Evolutionary conservation across 2,329 filamentous ascomycete genomes (phyloP), one percentile per base, ranked within the genome.

Genomic region (Stemphylium lycopersici): DNA sequence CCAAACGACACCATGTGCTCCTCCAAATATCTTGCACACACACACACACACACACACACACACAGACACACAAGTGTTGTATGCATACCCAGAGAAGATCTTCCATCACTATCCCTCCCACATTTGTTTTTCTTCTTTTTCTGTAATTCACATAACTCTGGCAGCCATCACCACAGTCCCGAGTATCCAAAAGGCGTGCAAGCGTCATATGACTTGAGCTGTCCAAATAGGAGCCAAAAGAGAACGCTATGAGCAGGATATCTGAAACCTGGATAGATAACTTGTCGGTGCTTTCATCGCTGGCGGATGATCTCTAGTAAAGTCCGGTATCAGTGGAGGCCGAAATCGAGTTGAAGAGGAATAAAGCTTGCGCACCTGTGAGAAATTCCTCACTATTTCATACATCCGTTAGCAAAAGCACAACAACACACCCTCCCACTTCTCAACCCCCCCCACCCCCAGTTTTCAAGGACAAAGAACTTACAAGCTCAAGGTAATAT

Each of bases 401-500:
- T 20, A 37, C n/a, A 4, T 26, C 13, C 15, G 48, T 62, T 56
- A 63, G 59, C 52, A 43, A 47, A 22, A 4, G 6, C 32, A 18
- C 12, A 3, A 3, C 13, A 26, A 16, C 10, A 36, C 7, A 32
- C 29, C 1, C 6, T 5, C n/a, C 34, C 12, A 20, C 34, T 32
- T 20, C 24, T 15, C 22, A 4, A 8, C 26, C 4, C 18, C 15
- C 3, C 15, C 18, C 6, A 1, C 11, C 16, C 32, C 29, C 29
- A 6, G 22, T 6, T 6, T 24, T 7, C 6, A 18, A 37, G 13
- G 0, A 31, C 6, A 18, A 48, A 20, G 8, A 43, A 81, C 80
- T 78, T 74, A 82, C 80, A 83, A 83, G 66, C 80, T 82, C 66
- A 83, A 64, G 38, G 81, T 83, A 57, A 83, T 83, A 59, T 93